Percentiles rank a stretch among this genome's conserved stretches.
Conservation (phyloP, 352 stramenopile genomes). For the Globisporangium uncinulatum region DNA sequence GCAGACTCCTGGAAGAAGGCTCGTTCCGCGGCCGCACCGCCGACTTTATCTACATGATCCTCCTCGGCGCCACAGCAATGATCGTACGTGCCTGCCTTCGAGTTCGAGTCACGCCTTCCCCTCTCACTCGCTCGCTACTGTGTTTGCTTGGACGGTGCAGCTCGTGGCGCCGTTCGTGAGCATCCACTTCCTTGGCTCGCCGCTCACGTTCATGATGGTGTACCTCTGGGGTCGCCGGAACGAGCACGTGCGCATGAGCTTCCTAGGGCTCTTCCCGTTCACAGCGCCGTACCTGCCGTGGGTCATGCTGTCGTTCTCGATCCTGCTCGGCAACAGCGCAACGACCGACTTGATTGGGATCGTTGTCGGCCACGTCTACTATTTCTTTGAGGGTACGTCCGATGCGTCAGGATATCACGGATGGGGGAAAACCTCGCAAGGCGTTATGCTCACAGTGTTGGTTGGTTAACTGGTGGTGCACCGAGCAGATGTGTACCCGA, state of each 20-base stretch:
- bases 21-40: slow-evolving; percentile 96
- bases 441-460: background rate
- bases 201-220: slow-evolving; percentile 99
- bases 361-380: slow-evolving; percentile 98
- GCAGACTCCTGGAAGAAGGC: slow-evolving; percentile 95
- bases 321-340: slow-evolving; percentile 92
- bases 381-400: slow-evolving; percentile 93
- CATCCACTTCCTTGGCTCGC: slow-evolving; percentile 97
- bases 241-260: slow-evolving; percentile 96
- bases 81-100: slow-evolving; percentile 49
- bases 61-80: slow-evolving; percentile 95
- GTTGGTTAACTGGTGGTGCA: no score
- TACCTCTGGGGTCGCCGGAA: slow-evolving; percentile 98
- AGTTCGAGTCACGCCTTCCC: background rate
- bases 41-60: slow-evolving; percentile 98
- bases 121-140: background rate
- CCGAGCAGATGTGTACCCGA: slow-evolving; percentile 93
- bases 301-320: slow-evolving; percentile 96
- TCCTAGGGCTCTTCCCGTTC: slow-evolving; percentile 98
- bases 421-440: background rate
- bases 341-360: slow-evolving; percentile 99
- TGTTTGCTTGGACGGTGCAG: slow-evolving; percentile 19
- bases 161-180: slow-evolving; percentile 94
- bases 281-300: slow-evolving; percentile 97
- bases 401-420: background rate